Evolutionary conservation across 208 protist genomes (phyloP).

Genomic region (Naegleria lovaniensis): DNA sequence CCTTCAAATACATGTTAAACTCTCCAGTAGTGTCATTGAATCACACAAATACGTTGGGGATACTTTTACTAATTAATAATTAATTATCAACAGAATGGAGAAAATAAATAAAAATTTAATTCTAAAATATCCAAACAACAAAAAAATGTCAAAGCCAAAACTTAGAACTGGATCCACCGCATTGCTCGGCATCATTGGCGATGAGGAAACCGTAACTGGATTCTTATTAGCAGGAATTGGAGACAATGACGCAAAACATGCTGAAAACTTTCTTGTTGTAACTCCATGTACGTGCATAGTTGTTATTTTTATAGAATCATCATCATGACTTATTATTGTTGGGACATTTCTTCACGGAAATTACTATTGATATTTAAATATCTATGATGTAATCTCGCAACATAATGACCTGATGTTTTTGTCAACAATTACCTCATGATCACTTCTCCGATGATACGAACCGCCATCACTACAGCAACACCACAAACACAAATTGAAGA

Average conservation of each 20-base stretch:
- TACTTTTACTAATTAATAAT: too few species aligned
- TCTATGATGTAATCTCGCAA: too few species aligned
- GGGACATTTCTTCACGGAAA: neutral
- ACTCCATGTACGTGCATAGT: neutral
- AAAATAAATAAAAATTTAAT: too few species aligned
- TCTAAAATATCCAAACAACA: neutral
- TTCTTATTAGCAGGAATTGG: slow-evolving; percentile 90
- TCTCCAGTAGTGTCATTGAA: too few species aligned
- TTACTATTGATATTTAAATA: neutral
- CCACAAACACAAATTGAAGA: slow-evolving; percentile 76
- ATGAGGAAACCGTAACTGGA: slow-evolving; percentile 91
- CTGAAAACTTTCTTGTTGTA: slow-evolving; percentile 28
- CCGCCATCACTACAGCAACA: slow-evolving; percentile 77
- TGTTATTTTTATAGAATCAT: neutral
- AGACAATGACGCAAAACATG: slow-evolving; percentile 62
- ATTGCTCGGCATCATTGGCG: slow-evolving; percentile 78
- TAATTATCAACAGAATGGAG: too few species aligned
- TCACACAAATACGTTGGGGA: too few species aligned
- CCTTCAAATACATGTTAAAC: too few species aligned
- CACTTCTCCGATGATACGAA: slow-evolving; percentile 47
- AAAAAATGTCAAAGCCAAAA: slow-evolving; percentile 19
- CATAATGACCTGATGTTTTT: too few species aligned
- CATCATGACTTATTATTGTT: neutral
- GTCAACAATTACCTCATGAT: neutral
- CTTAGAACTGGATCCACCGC: slow-evolving; percentile 53